These are phyloP conservation scores for Breynia disticha DNA, from an alignment of 441 rosid genomes.

Conservation along the genomic window DNA sequence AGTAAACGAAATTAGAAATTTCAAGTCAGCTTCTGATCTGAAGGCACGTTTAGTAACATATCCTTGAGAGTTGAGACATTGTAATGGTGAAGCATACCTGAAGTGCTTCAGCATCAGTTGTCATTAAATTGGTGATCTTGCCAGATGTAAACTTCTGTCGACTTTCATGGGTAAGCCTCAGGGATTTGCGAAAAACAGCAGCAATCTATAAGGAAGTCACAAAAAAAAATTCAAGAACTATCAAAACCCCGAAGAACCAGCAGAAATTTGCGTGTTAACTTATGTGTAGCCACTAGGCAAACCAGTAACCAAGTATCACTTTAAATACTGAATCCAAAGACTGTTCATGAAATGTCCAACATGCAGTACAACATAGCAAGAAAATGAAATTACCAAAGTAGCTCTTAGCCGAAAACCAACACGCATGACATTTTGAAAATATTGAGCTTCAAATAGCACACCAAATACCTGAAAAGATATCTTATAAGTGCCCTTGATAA, in stretches of 20 bases:
- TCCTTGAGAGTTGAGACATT: background rate
- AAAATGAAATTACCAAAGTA: constrained; percentile 62
- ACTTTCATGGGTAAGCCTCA: constrained; percentile 87
- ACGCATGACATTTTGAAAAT: constrained; percentile 97
- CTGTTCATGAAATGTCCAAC: too few relatives aligned
- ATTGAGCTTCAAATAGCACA: constrained; percentile 91
- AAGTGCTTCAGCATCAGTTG: constrained; percentile 94
- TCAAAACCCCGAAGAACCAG: background rate
- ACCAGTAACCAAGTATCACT: too few relatives aligned
- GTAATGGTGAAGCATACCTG: constrained; percentile 43
- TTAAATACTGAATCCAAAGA: too few relatives aligned
- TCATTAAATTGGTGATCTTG: constrained; percentile 98
- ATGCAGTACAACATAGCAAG: background rate
- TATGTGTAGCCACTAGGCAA: too few relatives aligned
- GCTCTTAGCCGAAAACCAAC: constrained; percentile 91
- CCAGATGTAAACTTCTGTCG: constrained; percentile 84
- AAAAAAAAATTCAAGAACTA: background rate
- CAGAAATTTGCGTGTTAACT: too few relatives aligned
- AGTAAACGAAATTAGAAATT: too few relatives aligned
- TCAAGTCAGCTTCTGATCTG: too few relatives aligned
- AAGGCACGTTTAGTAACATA: too few relatives aligned
- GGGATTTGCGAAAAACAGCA: constrained; percentile 91
- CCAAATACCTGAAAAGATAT: constrained; percentile 62
- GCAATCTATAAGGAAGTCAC: constrained; percentile 51
- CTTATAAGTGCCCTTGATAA: constrained; percentile 11